Evolutionary conservation across 2,329 filamentous ascomycete genomes (phyloP), one percentile per base, ranked within the genome.

Genomic region (Alternaria brassicae): DNA sequence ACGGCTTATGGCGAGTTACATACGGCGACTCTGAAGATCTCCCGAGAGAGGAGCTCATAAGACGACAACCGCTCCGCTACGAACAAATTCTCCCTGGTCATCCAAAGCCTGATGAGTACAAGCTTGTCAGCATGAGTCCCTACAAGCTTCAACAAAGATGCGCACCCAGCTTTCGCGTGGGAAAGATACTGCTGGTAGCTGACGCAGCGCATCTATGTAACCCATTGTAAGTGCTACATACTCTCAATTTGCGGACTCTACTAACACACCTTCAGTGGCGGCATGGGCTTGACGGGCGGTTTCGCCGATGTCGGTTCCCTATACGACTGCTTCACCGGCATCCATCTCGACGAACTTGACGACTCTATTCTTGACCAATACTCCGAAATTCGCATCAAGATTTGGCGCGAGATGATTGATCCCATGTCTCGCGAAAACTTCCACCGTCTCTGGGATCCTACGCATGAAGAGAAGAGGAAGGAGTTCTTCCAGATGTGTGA

Each of bases 261-360:
- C 58, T 68, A 48, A 68, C 21, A 34, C 2, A n/a, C 7, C 17
- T 6, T 15, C 58, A 75, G 72, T 74, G 87, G 87, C 44, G 87
- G 87, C 0, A 77, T 89, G 15, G 87, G 87, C 1, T 82, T 89
- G 49, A 89, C 86, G 0, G 86, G 86, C 6, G 87, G 87, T 0
- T 85, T 89, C 54, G 85, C 86, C n/a, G 87, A 89, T 63, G 81
- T 87, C 3, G 86, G 85, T 10, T 85, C 85, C 0, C 79, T 89
- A 6, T 86, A 82, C 58, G 86, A 89, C 65, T 88, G 86, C 66
- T 79, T 89, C 9, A 70, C 66, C 6, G 74, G 74, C 32, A 75
- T 77, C 28, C 72, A 77, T 54, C 62, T 71, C 30, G 71, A 73
- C 53, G 66, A 72, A 52, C 71, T 75, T 7, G 74, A 76, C 56